Conservation (phyloP, 2,329 filamentous ascomycete genomes). For the Alternaria infectoria region DNA sequence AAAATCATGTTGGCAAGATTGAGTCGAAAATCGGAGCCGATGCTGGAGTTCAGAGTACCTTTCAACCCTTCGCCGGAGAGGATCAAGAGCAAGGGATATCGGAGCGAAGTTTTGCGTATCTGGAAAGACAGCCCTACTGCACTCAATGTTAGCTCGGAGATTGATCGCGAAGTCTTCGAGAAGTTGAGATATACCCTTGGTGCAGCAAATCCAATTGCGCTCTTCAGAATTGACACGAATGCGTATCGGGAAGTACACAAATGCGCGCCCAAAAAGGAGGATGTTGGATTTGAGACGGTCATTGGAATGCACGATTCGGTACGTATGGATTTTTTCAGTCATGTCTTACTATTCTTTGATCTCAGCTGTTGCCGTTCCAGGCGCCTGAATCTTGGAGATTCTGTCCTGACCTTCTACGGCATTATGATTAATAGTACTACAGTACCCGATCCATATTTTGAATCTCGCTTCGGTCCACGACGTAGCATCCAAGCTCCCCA, state of each 20-base stretch:
- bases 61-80: conserved; percentile 66
- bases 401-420: not conserved
- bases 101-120: conserved; percentile 66
- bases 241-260: conserved; percentile 65
- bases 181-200: conserved; percentile 72
- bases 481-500: conserved; percentile 63
- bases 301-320: conserved; percentile 75
- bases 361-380: not conserved
- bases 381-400: not conserved
- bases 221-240: conserved; percentile 71
- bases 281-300: conserved; percentile 68
- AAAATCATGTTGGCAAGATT: conserved; percentile 44
- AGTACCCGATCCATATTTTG: conserved; percentile 74
- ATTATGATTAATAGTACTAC: conserved; percentile 1
- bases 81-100: conserved; percentile 65
- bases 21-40: conserved; percentile 56
- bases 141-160: conserved; percentile 54
- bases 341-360: not conserved
- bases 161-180: conserved; percentile 61
- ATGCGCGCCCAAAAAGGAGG: conserved; percentile 64
- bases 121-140: conserved; percentile 65
- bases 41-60: conserved; percentile 71
- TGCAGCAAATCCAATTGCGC: conserved; percentile 67
- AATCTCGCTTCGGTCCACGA: conserved; percentile 69
- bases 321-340: conserved; percentile 15